Base-by-base conservation (phyloP, 106 monocot species). In the Platanthera zijinensis region DNA sequence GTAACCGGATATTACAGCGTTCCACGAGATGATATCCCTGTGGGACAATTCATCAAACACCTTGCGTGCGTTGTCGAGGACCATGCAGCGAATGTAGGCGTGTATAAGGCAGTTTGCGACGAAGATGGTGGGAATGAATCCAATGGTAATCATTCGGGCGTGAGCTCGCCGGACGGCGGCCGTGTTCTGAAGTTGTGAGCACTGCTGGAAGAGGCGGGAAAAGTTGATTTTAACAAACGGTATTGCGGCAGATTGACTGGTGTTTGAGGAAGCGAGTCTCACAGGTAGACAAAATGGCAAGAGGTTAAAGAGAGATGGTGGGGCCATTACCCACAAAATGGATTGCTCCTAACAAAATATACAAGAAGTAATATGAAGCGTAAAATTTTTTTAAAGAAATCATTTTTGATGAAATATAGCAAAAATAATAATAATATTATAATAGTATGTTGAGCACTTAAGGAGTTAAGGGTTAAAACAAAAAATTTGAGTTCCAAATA, bases 51-150 rank as follows among this genome's bases (percentile, higher is more conserved):
- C 48, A 50, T 83, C 87, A 59, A 90, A 90, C 81, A 87, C 83
- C 8, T 79, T 81, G 74, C 74, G 67, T 1, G 85, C 90, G 9
- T 64, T 50, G 15, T 69, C 78, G 1, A 86, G 30, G 46, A 78
- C 75, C 4, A 51, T 78, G 81, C 92, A 90, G 7, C 64, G 69
- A 7, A 88, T 19, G 81, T 95, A 90, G 89, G 90, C 86, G 72
- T 92, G 66, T 61, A 92, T 74, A 8, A 95, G 76, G 28, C 95
- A 95, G 75, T 95, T 95, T 66, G 82, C 32, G 45, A 95, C 89
- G 71, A 92, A 89, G 50, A 77, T 49, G n/a, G 95, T 89, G 9
- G 95, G 95, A 25, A 56, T 57, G 79, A 95, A 95, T 17, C 95
- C 89, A 3, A 81, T 83, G 21, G 69, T 75, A 69, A 90, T 47